These are phyloP conservation scores for Nannochloropsis oceanica DNA, from an alignment of 108 stramenopile species.

Conservation along the genomic window DNA sequence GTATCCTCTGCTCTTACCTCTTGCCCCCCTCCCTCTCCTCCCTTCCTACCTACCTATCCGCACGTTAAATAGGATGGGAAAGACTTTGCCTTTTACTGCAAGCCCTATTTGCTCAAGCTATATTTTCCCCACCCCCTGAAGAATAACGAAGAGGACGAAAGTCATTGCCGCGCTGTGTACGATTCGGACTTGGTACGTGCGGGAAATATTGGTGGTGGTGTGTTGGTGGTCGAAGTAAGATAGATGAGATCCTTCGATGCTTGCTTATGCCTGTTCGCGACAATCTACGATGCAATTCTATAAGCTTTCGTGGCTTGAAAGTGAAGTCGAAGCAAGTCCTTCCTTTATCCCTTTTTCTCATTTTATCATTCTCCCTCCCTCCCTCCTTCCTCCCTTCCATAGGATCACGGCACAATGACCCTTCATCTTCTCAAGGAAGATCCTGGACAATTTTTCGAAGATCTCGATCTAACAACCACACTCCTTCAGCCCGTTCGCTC, in stretches of 20 bases:
- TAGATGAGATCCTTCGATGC: no score
- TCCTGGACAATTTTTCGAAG: constrained; percentile 24
- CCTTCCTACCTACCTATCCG: neutral
- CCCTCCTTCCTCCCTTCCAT: constrained; percentile 12
- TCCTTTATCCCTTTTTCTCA: no score
- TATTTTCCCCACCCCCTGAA: constrained; percentile 13
- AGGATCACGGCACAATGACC: constrained; percentile 39
- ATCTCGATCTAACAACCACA: constrained; percentile 35
- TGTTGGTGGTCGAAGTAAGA: no score
- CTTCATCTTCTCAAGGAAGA: constrained; percentile 32
- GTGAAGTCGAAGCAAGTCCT: no score
- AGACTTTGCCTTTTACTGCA: constrained; percentile 39
- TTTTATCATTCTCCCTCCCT: no score
- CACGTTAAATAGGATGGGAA: constrained; percentile 1
- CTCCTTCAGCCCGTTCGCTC: constrained; percentile 18
- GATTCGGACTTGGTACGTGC: constrained; percentile 7
- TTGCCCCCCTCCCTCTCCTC: neutral
- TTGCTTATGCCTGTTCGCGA: no score
- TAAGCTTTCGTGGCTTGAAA: no score
- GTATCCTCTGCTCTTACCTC: neutral
- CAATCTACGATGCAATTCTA: no score
- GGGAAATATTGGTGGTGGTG: neutral
- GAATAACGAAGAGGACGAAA: constrained; percentile 18
- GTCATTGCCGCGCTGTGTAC: constrained; percentile 26
- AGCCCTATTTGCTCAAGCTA: constrained; percentile 39